Evolutionary conservation across 192 early-diverging fungal species (phyloP), one percentile per base, ranked within the genome.

Genomic region (Backusella liffmaniae): DNA sequence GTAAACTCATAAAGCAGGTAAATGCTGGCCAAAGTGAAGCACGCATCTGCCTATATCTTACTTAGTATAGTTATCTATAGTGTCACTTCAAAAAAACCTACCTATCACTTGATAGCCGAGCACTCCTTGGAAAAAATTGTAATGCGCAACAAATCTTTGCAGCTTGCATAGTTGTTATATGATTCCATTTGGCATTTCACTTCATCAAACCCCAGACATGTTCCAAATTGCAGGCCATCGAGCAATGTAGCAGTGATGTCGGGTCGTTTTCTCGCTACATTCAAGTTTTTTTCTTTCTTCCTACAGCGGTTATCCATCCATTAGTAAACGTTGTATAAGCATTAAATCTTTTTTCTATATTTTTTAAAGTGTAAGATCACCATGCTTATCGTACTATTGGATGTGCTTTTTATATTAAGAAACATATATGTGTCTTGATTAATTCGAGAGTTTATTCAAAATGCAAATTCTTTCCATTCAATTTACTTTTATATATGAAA

Each of bases 71-170:
- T 67, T 37, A 67, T 67, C 66, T 67, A 67, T 4, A 67, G 5
- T 5, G 66, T 67, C 66, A 67, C 34, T 67, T 36, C 34, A 67
- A 67, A 67, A 67, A 37, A 34, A 67, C 66, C 36, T 16, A 67
- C 34, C 66, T 67, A 67, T 67, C 66, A 67, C 66, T 67, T 67
- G 66, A 35, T 67, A 67, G 66, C 66, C 37, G 66, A 37, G 66
- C 66, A 67, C 66, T 32, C 66, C 66, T 67, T 67, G 37, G 66
- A 67, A 67, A 67, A 67, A 67, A 67, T 67, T 67, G 66, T 32
- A 67, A 67, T 67, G 35, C 66, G 66, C 66, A 67, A 67, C 66
- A 37, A 37, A 35, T 67, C 66, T 67, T 67, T 67, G 32, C 66
- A 67, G 32, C 32, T 37, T 67, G 16, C 66, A 67, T 67, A 67